A percentile compares a stretch with the other conserved stretches of the same genome.
These are phyloP conservation scores for Pythium folliculosum DNA, from an alignment of 352 stramenopile genomes.

Conservation along the genomic window DNA sequence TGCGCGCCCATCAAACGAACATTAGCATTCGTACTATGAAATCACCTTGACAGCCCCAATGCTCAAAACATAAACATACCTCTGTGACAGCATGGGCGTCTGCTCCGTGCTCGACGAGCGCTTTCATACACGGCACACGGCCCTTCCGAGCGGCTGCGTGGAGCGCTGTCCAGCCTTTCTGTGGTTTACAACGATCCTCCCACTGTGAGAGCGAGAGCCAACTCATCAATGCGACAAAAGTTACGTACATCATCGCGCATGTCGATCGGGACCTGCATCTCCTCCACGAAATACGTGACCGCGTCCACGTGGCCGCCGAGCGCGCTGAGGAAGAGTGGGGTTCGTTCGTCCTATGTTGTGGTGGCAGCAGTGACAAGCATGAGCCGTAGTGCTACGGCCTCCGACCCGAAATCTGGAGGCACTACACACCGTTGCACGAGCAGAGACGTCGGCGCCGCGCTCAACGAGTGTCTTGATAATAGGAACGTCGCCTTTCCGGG, in stretches of 20 bases:
- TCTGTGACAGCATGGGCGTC: not conserved
- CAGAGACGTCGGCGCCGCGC: not conserved
- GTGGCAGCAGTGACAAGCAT: not conserved
- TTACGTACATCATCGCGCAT: not conserved
- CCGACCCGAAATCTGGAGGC: not conserved
- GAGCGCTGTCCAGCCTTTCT: constrained; percentile 2
- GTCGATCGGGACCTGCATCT: not conserved
- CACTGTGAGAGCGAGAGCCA: not conserved
- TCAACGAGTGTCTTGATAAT: not conserved
- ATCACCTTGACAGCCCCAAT: not conserved
- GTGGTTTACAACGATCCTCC: not conserved
- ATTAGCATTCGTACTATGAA: not conserved
- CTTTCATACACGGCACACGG: not conserved
- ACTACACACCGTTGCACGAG: not conserved
- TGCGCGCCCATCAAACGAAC: not conserved
- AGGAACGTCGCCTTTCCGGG: not conserved
- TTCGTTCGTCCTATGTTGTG: not conserved
- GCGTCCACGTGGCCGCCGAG: not conserved
- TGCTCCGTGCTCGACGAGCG: not conserved
- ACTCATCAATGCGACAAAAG: not conserved
- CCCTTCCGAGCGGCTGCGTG: not conserved
- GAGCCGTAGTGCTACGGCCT: not conserved
- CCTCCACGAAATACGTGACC: not conserved
- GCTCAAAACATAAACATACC: not conserved
- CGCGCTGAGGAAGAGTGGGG: not conserved